Conservation (phyloP, 1,139 yeast species). For the Yarrowia galli region DNA sequence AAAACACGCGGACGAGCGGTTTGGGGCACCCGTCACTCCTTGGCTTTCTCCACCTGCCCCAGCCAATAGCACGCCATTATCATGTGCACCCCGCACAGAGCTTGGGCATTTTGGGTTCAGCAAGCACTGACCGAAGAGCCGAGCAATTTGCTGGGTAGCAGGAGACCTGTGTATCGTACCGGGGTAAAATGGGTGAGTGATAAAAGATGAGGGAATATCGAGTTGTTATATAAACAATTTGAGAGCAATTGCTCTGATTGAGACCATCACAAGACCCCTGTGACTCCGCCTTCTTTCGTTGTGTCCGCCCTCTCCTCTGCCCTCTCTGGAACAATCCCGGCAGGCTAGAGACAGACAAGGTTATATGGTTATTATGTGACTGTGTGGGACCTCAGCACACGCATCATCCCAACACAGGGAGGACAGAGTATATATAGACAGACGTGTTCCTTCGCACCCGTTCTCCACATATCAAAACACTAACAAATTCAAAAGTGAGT, state of each 20-base stretch:
- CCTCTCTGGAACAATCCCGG: background rate
- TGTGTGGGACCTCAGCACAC: constrained; percentile 17
- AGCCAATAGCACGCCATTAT: constrained; percentile 38
- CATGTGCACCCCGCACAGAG: constrained; percentile 38
- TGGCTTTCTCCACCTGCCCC: constrained; percentile 8
- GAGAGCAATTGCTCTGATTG: background rate
- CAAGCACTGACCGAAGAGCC: constrained; percentile 34
- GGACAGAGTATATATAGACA: constrained; percentile 32
- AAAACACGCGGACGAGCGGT: background rate
- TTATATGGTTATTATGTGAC: constrained; percentile 14
- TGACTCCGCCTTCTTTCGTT: background rate
- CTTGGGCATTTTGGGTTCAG: constrained; percentile 11
- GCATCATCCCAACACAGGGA: constrained; percentile 19
- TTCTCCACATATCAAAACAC: constrained; percentile 24
- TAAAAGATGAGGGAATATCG: background rate
- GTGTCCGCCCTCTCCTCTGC: background rate
- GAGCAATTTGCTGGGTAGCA: constrained; percentile 23
- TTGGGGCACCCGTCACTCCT: constrained; percentile 3
- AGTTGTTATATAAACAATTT: background rate
- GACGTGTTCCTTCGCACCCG: constrained; percentile 20
- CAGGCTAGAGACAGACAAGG: constrained; percentile 18
- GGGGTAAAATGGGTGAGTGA: background rate
- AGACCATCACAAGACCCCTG: background rate
- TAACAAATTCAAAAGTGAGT: constrained; percentile 38
- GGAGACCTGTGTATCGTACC: background rate